Base-by-base conservation (phyloP, 768 basidiomycete species). In the Ephemerocybe angulata region DNA sequence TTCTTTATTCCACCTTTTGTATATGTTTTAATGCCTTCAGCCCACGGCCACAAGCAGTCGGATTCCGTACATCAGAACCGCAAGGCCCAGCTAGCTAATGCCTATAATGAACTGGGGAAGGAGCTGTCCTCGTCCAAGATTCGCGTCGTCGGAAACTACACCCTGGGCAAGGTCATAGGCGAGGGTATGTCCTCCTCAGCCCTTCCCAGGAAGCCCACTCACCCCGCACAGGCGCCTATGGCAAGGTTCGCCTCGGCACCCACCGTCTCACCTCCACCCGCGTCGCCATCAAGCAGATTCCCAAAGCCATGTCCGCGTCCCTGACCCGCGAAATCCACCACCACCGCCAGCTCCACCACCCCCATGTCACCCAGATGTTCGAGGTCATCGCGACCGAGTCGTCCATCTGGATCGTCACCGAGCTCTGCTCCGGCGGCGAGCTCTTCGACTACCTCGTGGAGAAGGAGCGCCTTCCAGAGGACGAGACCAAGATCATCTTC, bases 321-420 rank as follows among this genome's bases (percentile, higher is more conserved):
- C 80, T 99, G 37, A 99, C 97, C 25, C 85, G 96, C 60, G 96
- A 99, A 74, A 97, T 99, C 53, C 96, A 99, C 66, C 97, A 99
- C 65, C 96, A 99, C 73, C 89, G 96, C 49, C 90, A 93, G 47
- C 82, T 99, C 12, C 97, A 97, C 67, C 96, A 98, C 65, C 93
- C 93, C 0, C 86, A 97, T 67, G 84, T 99, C 64, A 91, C 93
- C 13, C 93, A 96, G 66, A 86, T 98, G 71, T 97, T 90, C 75
- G 96, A 99, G 72, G 92, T 98, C 66, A 90, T 98, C 67, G 97
- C 97, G 8, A 98, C 97, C 1, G 97, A 99, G 72, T 82, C 84
- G 24, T 82, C 84, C 60, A 95, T 99, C 66, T 98, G 94, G 93
- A 93, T 99, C 55, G 88, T 99, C 40, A 92, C 94, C 15, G 97